Base-by-base conservation (phyloP, 225 moss, liverwort and hornwort species). In the Sphagnum contortum region DNA sequence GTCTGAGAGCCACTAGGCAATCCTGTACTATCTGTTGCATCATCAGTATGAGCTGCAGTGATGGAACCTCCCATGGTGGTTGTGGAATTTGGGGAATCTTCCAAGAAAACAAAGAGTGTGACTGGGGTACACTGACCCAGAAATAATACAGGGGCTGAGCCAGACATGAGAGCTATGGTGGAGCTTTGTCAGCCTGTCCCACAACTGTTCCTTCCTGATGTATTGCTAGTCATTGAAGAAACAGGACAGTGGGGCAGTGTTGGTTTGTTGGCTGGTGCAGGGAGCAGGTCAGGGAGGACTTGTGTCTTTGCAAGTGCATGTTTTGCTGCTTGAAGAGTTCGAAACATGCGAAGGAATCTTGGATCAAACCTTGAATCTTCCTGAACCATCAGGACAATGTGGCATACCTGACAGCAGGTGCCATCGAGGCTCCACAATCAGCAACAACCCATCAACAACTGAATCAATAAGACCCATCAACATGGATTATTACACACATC, bases 101-200 rank as follows among this genome's bases (percentile, higher is more conserved):
- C 98, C 61, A 98, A 78, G 72, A 74, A 93, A 47, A 93, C 91
- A 70, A 98, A 98, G 50, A 98, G 91, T 66, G 87, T 77, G 44
- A 91, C 93, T 65, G 98, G 98, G 45, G 83, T 98, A 69, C 98
- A 98, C 79, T 98, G 98, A 63, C 98, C 98, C 66, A 93, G 98
- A 76, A 89, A 83, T 65, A 98, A 75, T 69, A 90, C 82, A 59
- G 93, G 93, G 59, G 83, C 87, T 55, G 89, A 81, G 75, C 98
- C 89, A 61, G 89, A 89, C 73, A 87, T 78, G 5, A 90, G 86
- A 69, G 87, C 90, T 77, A 83, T 84, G 48, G 91, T 91, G 64
- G 91, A 81, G 69, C 70, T 76, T 64, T 86, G 91, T 48, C 82
- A 80, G 12, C 79, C 73, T 70, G 76, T 67, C 51, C 75, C 70